Percentiles rank a stretch among this genome's conserved stretches.
phyloP scores from a whole-genome alignment of 1,139 yeast species.

The Debaryomycetaceae sp. region DNA sequence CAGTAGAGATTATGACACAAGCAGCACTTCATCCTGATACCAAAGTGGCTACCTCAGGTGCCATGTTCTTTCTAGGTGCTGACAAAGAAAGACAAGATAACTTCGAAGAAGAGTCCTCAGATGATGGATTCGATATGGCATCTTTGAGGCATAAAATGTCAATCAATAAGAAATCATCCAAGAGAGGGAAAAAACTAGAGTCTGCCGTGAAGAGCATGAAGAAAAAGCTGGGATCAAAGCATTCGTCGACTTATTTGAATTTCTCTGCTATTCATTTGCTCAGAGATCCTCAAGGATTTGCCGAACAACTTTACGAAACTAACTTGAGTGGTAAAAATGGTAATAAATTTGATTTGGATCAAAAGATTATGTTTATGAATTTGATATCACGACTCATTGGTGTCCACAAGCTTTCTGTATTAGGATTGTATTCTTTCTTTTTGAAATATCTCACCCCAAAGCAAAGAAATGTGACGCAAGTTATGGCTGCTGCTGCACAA shows the following conservation, averaged over 20 bases:
- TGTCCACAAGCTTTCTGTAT: conserved; percentile 85
- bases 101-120: conserved; percentile 65
- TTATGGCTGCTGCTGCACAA: conserved; percentile 96
- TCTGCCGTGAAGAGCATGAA: conserved; percentile 66
- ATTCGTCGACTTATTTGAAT: conserved; percentile 73
- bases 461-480: conserved; percentile 89
- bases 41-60: conserved; percentile 89
- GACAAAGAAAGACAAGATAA: conserved; percentile 92
- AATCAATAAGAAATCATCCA: conserved; percentile 78
- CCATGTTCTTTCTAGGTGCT: conserved; percentile 86
- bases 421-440: conserved; percentile 86
- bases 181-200: conserved; percentile 76
- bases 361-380: conserved; percentile 83
- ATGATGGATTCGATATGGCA: conserved; percentile 66
- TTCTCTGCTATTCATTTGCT: conserved; percentile 91
- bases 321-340: conserved; percentile 70
- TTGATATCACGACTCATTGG: conserved; percentile 86
- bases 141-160: conserved; percentile 76
- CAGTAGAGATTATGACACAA: conserved; percentile 95
- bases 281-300: conserved; percentile 97
- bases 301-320: conserved; percentile 71
- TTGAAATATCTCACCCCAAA: conserved; percentile 90
- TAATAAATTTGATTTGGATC: conserved; percentile 75
- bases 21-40: conserved; percentile 87
- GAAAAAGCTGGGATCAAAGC: conserved; percentile 51